Conservation (phyloP, 495 filamentous ascomycete genomes). For the Talaromyces borbonicus region DNA sequence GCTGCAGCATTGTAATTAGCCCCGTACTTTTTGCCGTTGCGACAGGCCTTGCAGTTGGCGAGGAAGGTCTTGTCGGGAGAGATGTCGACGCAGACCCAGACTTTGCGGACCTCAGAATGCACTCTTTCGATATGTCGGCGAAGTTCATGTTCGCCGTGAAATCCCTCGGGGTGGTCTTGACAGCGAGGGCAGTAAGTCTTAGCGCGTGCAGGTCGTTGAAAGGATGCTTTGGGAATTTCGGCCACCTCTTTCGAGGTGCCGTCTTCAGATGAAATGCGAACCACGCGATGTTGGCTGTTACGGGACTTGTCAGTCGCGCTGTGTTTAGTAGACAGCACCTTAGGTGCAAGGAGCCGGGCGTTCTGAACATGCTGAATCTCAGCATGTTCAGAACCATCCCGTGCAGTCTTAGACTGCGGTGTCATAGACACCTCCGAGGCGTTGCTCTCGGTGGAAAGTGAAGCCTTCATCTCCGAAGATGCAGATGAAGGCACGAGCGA, state of each 20-base stretch:
- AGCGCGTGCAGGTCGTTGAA: conserved; percentile 64
- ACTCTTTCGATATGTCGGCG: conserved; percentile 75
- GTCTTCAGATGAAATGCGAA: conserved; percentile 46
- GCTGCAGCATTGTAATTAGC: conserved; percentile 95
- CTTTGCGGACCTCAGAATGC: conserved; percentile 63
- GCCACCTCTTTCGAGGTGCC: conserved; percentile 51
- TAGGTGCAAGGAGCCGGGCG: conserved; percentile 37
- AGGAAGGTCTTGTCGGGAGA: conserved; percentile 53
- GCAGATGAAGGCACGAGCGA: conserved; percentile 10
- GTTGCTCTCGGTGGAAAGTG: conserved; percentile 25
- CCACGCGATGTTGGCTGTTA: conserved; percentile 37
- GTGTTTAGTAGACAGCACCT: conserved; percentile 22
- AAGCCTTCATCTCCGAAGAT: conserved; percentile 26
- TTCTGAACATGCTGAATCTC: conserved; percentile 34
- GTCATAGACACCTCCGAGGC: conserved; percentile 13
- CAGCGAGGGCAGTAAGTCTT: conserved; percentile 70
- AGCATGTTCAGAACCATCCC: conserved; percentile 28
- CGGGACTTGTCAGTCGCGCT: conserved; percentile 18
- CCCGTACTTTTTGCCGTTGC: conserved; percentile 66
- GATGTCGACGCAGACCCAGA: conserved; percentile 71
- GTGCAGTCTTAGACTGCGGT: conserved; percentile 28
- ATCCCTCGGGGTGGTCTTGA: conserved; percentile 70
- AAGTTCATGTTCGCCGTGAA: conserved; percentile 89
- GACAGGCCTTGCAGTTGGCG: conserved; percentile 81
- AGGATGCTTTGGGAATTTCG: conserved; percentile 58